A percentile compares a stretch with the other conserved stretches of the same genome.
Evolutionary conservation across 768 basidiomycete species (phyloP).

Genomic region (Mycena crocata): DNA sequence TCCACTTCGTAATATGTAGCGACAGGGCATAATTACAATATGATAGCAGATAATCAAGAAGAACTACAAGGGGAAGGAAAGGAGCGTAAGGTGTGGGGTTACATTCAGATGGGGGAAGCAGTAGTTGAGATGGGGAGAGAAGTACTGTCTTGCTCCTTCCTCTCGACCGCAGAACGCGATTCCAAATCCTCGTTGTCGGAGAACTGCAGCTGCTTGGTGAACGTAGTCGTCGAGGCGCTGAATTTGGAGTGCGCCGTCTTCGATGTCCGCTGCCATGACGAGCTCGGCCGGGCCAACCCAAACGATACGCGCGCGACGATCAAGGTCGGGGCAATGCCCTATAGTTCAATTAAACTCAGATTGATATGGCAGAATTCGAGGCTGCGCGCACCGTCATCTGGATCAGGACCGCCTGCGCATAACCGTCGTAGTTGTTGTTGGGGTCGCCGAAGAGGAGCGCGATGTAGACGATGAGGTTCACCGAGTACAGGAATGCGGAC

Average conservation of each 20-base stretch:
- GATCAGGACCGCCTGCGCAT: slow-evolving; percentile 6
- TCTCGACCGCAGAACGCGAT: neutral
- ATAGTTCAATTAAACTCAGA: neutral
- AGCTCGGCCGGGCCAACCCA: neutral
- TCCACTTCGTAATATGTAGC: too few species aligned
- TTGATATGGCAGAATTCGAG: neutral
- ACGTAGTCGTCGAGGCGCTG: neutral
- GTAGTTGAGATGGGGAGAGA: too few species aligned
- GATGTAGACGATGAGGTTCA: slow-evolving; percentile 5
- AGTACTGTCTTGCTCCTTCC: too few species aligned
- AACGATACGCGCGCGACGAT: slow-evolving; percentile 9
- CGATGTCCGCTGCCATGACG: neutral
- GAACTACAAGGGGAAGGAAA: too few species aligned
- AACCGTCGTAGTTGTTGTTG: slow-evolving; percentile 3
- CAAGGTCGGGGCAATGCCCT: slow-evolving; percentile 8
- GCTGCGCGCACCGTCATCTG: neutral
- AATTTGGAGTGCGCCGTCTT: too few species aligned
- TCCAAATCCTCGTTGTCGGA: neutral
- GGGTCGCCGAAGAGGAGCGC: neutral
- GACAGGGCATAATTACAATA: too few species aligned
- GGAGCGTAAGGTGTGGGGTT: too few species aligned
- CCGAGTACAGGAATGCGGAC: slow-evolving; percentile 9
- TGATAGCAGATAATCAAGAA: too few species aligned
- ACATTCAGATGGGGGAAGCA: too few species aligned
- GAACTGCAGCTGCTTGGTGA: neutral